A percentile compares a stretch with the other conserved stretches of the same genome.
These are phyloP conservation scores for Colletotrichum salicis DNA, from an alignment of 2,329 filamentous ascomycete species.

Conservation along the genomic window DNA sequence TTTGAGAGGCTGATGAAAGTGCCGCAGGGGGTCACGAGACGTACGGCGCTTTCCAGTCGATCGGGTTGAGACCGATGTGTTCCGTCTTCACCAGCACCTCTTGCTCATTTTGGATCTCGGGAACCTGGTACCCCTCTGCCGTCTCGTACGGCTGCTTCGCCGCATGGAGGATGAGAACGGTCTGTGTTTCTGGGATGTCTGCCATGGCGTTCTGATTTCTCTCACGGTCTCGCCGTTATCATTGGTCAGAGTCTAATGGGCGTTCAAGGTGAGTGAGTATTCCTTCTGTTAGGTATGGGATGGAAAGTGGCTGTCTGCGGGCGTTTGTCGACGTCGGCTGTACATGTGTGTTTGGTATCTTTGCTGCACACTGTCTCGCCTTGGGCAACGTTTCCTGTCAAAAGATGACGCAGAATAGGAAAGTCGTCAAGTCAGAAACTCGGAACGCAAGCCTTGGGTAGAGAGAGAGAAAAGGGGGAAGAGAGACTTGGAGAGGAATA, in stretches of 20 bases:
- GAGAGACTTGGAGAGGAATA: neutral
- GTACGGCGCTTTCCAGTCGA: slow-evolving; percentile 80
- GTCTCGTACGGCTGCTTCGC: slow-evolving; percentile 61
- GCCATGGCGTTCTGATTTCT: slow-evolving; percentile 17
- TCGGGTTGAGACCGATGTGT: slow-evolving; percentile 78
- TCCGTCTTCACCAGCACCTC: slow-evolving; percentile 73
- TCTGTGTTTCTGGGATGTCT: slow-evolving; percentile 47
- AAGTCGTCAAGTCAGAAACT: neutral
- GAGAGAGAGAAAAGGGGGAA: neutral
- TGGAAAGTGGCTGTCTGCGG: neutral
- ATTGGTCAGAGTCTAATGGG: neutral
- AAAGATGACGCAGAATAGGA: neutral
- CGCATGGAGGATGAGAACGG: slow-evolving; percentile 61
- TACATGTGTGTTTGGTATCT: neutral
- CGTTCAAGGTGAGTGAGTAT: neutral
- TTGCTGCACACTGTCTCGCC: neutral
- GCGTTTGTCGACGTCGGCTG: neutral
- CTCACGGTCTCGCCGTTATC: slow-evolving; percentile 5
- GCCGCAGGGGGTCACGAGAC: too few relatives aligned
- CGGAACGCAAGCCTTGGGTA: neutral
- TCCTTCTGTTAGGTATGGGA: neutral
- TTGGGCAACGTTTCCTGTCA: slow-evolving; percentile 4
- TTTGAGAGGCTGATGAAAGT: neutral
- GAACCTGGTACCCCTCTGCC: slow-evolving; percentile 56
- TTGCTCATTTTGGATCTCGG: slow-evolving; percentile 46